Evolutionary conservation across 257 asterid species (phyloP).

Genomic region (Phtheirospermum japonicum): DNA sequence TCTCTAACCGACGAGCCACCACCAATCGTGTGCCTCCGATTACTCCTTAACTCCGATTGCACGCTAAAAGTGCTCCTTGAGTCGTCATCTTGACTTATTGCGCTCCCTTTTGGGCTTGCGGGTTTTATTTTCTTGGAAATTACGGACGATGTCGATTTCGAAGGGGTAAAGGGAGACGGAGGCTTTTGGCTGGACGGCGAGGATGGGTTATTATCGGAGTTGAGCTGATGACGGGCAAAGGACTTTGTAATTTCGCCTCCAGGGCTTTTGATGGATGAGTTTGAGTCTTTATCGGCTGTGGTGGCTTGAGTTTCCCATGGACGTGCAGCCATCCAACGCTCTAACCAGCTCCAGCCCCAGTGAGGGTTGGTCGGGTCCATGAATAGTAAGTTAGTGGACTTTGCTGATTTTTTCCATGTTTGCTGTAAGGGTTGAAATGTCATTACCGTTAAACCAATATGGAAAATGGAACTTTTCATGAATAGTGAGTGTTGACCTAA

Average conservation of each 20-base stretch:
- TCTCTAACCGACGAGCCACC: conserved; percentile 80
- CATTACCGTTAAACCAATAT: conserved; percentile 2
- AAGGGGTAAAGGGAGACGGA: conserved; percentile 27
- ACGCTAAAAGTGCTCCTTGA: conserved; percentile 58
- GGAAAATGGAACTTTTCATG: background rate
- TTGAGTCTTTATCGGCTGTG: conserved; percentile 51
- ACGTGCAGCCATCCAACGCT: conserved; percentile 82
- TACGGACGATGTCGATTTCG: conserved; percentile 42
- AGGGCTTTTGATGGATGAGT: conserved; percentile 43
- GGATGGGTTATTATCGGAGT: conserved; percentile 51
- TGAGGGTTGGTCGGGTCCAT: conserved; percentile 97
- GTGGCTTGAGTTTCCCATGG: conserved; percentile 55
- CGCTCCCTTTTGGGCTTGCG: conserved; percentile 41
- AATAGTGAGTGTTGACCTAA: background rate
- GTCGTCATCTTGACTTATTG: conserved; percentile 71
- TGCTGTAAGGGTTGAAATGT: conserved; percentile 49
- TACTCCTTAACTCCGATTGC: conserved; percentile 49
- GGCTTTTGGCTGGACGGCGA: conserved; percentile 57
- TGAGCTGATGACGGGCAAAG: conserved; percentile 84
- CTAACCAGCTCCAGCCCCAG: conserved; percentile 99
- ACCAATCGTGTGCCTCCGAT: conserved; percentile 81
- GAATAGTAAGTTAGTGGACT: conserved; percentile 66
- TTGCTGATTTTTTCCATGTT: conserved; percentile 82
- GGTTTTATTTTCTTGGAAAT: conserved; percentile 52
- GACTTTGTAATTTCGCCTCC: conserved; percentile 77